Conservation (phyloP, 2,329 filamentous ascomycete genomes). For the Harringtonia aguacate region DNA sequence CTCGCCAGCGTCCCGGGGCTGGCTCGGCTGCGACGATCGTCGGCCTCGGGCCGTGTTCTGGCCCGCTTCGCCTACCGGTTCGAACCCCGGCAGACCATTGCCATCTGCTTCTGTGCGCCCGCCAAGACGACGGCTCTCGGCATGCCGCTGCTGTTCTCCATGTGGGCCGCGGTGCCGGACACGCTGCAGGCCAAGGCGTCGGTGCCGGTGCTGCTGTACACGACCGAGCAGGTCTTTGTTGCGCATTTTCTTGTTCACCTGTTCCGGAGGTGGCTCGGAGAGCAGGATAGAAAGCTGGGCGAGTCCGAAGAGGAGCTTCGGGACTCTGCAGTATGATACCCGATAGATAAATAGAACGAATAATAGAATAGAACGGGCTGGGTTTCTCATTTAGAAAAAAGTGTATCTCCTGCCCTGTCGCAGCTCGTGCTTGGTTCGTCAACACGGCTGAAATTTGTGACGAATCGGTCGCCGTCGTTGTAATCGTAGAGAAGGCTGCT, state of each 20-base stretch:
- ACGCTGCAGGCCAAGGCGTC: slow-evolving; percentile 45
- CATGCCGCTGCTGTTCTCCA: slow-evolving; percentile 56
- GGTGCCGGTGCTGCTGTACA: slow-evolving; percentile 31
- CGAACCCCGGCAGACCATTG: slow-evolving; percentile 34
- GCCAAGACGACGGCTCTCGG: slow-evolving; percentile 64
- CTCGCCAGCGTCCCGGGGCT: slow-evolving; percentile 33
- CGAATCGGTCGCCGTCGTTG: too few species aligned
- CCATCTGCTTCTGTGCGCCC: slow-evolving; percentile 62
- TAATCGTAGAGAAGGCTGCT: too few species aligned
- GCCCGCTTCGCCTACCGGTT: slow-evolving; percentile 26
- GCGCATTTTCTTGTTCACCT: slow-evolving; percentile 34
- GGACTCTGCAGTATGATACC: too few species aligned
- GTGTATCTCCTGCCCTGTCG: too few species aligned
- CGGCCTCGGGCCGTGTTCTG: neutral
- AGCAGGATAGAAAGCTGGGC: neutral
- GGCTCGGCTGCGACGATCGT: neutral
- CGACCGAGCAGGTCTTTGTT: slow-evolving; percentile 7
- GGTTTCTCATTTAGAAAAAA: too few species aligned
- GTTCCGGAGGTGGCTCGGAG: slow-evolving; percentile 18
- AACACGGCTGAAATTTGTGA: too few species aligned
- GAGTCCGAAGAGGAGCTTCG: neutral
- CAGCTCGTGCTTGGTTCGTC: too few species aligned
- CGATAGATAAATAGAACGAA: too few species aligned
- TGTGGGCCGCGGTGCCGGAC: slow-evolving; percentile 43
- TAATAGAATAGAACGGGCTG: too few species aligned